Evolutionary conservation across 2,329 filamentous ascomycete species (phyloP).

Genomic region (Epichloe aotearoae): DNA sequence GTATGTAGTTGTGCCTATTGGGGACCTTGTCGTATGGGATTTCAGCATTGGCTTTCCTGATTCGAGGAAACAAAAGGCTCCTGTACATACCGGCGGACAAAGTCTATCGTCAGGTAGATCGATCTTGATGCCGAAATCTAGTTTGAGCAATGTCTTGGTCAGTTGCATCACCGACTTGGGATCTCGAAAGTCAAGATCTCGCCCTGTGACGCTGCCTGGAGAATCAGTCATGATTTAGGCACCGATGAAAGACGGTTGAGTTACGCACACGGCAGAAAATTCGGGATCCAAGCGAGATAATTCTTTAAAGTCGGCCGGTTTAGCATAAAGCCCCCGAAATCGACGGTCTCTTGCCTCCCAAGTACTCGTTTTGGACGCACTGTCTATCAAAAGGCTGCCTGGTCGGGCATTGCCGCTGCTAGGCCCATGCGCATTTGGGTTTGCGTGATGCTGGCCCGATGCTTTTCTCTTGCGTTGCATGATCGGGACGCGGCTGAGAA

Average conservation of each 20-base stretch:
- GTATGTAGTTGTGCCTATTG: slow-evolving; percentile 72
- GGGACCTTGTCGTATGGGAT: slow-evolving; percentile 30
- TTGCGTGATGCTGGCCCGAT: too few relatives aligned
- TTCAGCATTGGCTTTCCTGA: background rate
- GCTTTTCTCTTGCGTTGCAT: too few relatives aligned
- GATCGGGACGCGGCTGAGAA: too few relatives aligned
- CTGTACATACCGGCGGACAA: slow-evolving; percentile 58
- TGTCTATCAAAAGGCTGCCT: background rate
- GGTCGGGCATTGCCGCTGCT: background rate
- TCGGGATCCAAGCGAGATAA: slow-evolving; percentile 27
- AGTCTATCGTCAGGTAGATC: slow-evolving; percentile 65
- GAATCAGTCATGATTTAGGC: background rate
- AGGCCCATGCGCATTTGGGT: background rate
- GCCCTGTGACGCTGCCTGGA: slow-evolving; percentile 14
- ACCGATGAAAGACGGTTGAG: background rate
- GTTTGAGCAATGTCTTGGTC: slow-evolving; percentile 62
- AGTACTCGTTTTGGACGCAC: background rate
- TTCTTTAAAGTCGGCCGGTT: slow-evolving; percentile 29
- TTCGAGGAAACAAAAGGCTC: slow-evolving; percentile 8
- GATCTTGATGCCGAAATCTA: slow-evolving; percentile 61
- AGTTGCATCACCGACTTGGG: slow-evolving; percentile 65
- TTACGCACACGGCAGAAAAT: slow-evolving; percentile 28
- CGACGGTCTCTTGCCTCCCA: slow-evolving; percentile 12
- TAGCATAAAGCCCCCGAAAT: slow-evolving; percentile 26
- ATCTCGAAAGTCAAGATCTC: slow-evolving; percentile 67